These are phyloP conservation scores for Collybia sp. DNA, from an alignment of 768 basidiomycete genomes.

Conservation along the genomic window DNA sequence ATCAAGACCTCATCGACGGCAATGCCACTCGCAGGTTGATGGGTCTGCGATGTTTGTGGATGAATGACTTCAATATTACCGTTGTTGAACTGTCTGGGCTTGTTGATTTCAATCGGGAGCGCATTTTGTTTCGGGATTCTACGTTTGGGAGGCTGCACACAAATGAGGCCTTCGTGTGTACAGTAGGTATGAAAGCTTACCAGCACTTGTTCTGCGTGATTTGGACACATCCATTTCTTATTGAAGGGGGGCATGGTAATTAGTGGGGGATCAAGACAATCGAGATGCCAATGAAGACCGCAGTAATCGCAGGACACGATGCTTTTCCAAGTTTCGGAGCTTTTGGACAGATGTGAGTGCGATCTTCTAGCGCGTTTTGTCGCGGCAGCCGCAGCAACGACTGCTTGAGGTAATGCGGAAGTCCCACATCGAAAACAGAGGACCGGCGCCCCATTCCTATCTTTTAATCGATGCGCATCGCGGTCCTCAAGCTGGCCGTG, in stretches of 20 bases:
- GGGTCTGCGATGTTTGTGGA: constrained; percentile 44
- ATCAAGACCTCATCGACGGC: constrained; percentile 80
- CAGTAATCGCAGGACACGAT: constrained; percentile 97
- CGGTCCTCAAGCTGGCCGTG: constrained; percentile 89
- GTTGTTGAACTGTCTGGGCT: constrained; percentile 75
- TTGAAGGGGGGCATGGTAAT: constrained; percentile 78
- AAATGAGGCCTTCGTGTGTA: constrained; percentile 8
- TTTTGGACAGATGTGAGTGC: constrained; percentile 30
- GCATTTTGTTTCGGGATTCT: constrained; percentile 73
- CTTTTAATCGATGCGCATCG: constrained; percentile 82
- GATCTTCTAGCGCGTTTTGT: constrained; percentile 52
- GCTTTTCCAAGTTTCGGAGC: constrained; percentile 56
- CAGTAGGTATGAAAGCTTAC: constrained; percentile 42
- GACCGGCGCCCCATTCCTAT: constrained; percentile 78
- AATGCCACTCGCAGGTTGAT: constrained; percentile 37
- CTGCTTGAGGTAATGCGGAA: constrained; percentile 61
- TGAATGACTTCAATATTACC: constrained; percentile 89
- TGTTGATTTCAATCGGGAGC: constrained; percentile 69
- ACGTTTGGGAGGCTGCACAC: constrained; percentile 68
- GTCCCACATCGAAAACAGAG: constrained; percentile 88
- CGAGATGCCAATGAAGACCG: constrained; percentile 92
- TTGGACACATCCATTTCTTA: constrained; percentile 99
- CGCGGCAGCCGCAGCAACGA: constrained; percentile 48
- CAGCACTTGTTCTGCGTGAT: constrained; percentile 83
- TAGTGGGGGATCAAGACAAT: constrained; percentile 91